These are phyloP conservation scores for maize (Zea mays) DNA, from an alignment of 176 grass and related monocot genomes.

Conservation along the genomic window Zm-B73-REFERENCE-NAM-5.0 NC_050096.1:96460001-96460500, in stretches of 20 bases:
- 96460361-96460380: background rate
- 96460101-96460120: slow-evolving; percentile 75
- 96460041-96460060: slow-evolving; percentile 55
- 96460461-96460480: background rate
- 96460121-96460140: slow-evolving; percentile 35
- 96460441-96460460: background rate
- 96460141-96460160: background rate
- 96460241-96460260: slow-evolving; percentile 89
- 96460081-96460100: slow-evolving; percentile 60
- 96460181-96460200: slow-evolving; percentile 3
- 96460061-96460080: slow-evolving; percentile 82
- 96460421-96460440: background rate
- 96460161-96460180: slow-evolving; percentile 12
- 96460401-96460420: background rate
- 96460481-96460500: too few species aligned
- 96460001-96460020: slow-evolving; percentile 80
- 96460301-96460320: slow-evolving; percentile 33
- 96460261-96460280: slow-evolving; percentile 50
- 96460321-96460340: slow-evolving; percentile 22
- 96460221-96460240: slow-evolving; percentile 61
- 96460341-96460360: background rate
- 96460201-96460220: slow-evolving; percentile 84
- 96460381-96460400: background rate
- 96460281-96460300: background rate
- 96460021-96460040: slow-evolving; percentile 54